Percentiles rank a stretch among this genome's conserved stretches.
phyloP scores from a whole-genome alignment of 2,329 filamentous ascomycete species.

The Fusarium sp. region DNA sequence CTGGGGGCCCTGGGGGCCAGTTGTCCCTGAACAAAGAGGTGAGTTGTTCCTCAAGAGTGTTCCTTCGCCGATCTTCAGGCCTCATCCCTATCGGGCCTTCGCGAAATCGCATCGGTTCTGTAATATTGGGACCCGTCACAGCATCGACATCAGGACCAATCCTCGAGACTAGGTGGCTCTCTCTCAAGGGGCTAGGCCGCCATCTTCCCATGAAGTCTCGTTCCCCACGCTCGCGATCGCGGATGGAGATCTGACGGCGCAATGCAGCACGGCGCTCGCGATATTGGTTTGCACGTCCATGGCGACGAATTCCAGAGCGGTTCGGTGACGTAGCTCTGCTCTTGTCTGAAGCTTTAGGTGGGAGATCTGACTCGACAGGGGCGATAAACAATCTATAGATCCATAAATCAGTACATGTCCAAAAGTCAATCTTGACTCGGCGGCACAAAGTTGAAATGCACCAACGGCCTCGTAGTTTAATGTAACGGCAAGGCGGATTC shows the following conservation, averaged over 20 bases:
- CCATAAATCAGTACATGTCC: background rate
- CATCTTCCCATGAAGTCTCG: background rate
- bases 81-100: constrained; percentile 43
- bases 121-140: constrained; percentile 9
- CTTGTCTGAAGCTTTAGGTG: constrained; percentile 49
- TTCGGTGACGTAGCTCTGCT: constrained; percentile 42
- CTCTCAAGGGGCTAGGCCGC: constrained; percentile 8
- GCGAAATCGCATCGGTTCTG: constrained; percentile 30
- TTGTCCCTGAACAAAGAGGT: constrained; percentile 37
- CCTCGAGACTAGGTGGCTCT: constrained; percentile 37
- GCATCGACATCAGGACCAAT: constrained; percentile 26
- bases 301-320: constrained; percentile 55
- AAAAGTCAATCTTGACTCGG: constrained; percentile 25
- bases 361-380: constrained; percentile 57
- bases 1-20: constrained; percentile 9
- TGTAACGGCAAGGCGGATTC: constrained; percentile 22
- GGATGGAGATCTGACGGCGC: constrained; percentile 43
- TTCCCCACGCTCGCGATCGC: constrained; percentile 20
- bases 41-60: constrained; percentile 44
- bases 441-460: constrained; percentile 20
- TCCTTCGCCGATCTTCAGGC: constrained; percentile 37
- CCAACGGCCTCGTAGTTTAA: constrained; percentile 14
- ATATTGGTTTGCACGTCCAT: constrained; percentile 43
- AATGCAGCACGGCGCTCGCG: constrained; percentile 46
- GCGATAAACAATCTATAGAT: constrained; percentile 57